Evolutionary conservation across 495 filamentous ascomycete species (phyloP).

Genomic region (Penicillium salamii): DNA sequence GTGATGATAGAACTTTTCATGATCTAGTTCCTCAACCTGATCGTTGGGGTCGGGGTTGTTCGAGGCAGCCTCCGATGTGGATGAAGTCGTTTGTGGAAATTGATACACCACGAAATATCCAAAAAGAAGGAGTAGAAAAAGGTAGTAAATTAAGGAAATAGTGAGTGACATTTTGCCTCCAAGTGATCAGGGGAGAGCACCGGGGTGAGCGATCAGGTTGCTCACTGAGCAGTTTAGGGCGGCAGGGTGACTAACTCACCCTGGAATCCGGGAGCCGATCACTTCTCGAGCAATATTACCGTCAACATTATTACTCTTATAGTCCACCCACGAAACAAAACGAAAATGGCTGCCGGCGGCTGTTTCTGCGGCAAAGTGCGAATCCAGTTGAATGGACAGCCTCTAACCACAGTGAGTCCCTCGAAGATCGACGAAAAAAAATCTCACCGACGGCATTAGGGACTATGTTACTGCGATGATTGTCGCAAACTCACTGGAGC

Average conservation of each 20-base stretch:
- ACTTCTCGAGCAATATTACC: no score
- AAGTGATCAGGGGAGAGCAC: no score
- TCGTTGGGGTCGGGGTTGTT: neutral
- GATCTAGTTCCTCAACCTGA: neutral
- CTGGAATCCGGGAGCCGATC: no score
- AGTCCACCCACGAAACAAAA: no score
- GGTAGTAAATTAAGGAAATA: neutral
- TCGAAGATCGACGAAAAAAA: no score
- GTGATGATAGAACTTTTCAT: neutral
- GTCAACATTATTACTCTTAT: no score
- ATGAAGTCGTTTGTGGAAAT: neutral
- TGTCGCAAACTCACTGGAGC: constrained; percentile 37
- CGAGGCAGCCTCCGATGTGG: neutral
- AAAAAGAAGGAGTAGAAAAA: neutral
- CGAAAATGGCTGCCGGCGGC: constrained; percentile 28
- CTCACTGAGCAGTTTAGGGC: no score
- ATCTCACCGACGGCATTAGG: constrained; percentile 16
- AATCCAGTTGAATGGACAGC: constrained; percentile 24
- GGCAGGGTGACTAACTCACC: no score
- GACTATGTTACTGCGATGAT: constrained; percentile 35
- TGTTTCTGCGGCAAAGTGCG: constrained; percentile 32
- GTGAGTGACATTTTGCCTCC: no score
- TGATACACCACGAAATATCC: neutral
- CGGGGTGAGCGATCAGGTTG: no score
- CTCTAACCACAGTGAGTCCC: constrained; percentile 23